Evolutionary conservation across 2,329 filamentous ascomycete genomes (phyloP).

Genomic region (Penicillium frequentans): DNA sequence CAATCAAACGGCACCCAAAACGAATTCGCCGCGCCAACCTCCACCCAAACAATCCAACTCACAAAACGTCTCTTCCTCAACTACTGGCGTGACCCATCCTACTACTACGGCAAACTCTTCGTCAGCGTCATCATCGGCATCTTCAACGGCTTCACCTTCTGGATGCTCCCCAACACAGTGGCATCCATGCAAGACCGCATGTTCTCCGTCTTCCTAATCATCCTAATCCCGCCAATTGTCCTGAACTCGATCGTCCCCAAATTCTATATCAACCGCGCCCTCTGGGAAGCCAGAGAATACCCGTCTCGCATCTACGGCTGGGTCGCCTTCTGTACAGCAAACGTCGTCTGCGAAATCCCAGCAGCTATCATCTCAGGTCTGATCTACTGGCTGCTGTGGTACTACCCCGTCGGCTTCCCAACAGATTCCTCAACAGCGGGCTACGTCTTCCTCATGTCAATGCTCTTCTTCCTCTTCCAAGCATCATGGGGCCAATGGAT

Average conservation of each 20-base stretch:
- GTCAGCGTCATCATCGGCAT: conserved; percentile 69
- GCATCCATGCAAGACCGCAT: conserved; percentile 74
- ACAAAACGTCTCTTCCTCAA: conserved; percentile 70
- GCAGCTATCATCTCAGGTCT: conserved; percentile 63
- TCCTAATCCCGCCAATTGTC: conserved; percentile 67
- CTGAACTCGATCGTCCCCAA: conserved; percentile 75
- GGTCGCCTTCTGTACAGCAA: conserved; percentile 72
- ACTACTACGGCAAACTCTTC: conserved; percentile 76
- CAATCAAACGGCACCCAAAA: conserved; percentile 39
- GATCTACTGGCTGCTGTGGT: conserved; percentile 75
- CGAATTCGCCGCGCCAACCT: conserved; percentile 60
- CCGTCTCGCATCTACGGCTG: conserved; percentile 75
- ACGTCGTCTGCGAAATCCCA: conserved; percentile 71
- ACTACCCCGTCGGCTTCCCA: conserved; percentile 71
- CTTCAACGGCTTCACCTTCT: conserved; percentile 81
- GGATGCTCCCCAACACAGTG: conserved; percentile 51
- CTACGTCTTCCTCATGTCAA: conserved; percentile 75
- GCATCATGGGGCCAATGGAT: conserved; percentile 81
- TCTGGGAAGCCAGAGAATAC: conserved; percentile 73
- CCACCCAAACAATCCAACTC: conserved; percentile 31
- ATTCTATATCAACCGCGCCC: conserved; percentile 69
- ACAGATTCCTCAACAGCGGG: conserved; percentile 64
- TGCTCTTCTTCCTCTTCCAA: conserved; percentile 76
- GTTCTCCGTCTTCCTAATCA: conserved; percentile 69
- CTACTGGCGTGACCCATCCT: conserved; percentile 74